Percentiles rank a stretch among this genome's conserved stretches.
Conservation (phyloP, 805 yeast species). For the Brettanomyces bruxellensis region DNA sequence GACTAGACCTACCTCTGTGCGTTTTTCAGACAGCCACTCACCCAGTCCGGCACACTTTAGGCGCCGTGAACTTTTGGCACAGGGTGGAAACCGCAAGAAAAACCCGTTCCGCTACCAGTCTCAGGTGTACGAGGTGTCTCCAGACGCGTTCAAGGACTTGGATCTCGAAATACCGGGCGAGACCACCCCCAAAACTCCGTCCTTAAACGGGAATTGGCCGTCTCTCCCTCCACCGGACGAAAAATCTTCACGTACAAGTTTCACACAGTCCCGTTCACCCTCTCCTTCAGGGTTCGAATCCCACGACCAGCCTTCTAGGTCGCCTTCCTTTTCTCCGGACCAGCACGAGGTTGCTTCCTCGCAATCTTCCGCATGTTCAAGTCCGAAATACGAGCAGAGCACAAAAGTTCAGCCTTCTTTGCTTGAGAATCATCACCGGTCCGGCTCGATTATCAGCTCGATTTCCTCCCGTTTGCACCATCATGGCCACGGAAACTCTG, state of each 20-base stretch:
- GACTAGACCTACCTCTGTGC: not conserved
- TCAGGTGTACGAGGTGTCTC: constrained; percentile 24
- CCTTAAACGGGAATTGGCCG: not conserved
- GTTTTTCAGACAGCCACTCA: not conserved
- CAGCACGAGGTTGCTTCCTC: no score
- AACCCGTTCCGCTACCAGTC: constrained; percentile 27
- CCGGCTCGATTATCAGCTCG: constrained; percentile 17
- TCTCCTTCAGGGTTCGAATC: no score
- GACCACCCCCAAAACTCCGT: not conserved
- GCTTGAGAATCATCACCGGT: constrained; percentile 13
- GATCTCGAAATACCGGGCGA: no score
- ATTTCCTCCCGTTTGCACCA: constrained; percentile 18
- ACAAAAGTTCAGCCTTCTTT: not conserved
- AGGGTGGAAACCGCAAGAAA: not conserved
- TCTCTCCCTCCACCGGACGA: not conserved
- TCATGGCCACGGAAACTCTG: constrained; percentile 19
- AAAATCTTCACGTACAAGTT: no score
- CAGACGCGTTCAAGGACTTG: constrained; percentile 6
- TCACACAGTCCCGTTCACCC: no score
- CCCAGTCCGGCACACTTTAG: not conserved
- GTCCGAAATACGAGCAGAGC: no score
- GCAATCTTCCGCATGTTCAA: no score
- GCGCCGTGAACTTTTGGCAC: constrained; percentile 4
- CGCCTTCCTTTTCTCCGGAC: no score
- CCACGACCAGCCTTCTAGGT: no score